Evolutionary conservation across 2,329 filamentous ascomycete species (phyloP).

Genomic region (Neofusicoccum laricinum): DNA sequence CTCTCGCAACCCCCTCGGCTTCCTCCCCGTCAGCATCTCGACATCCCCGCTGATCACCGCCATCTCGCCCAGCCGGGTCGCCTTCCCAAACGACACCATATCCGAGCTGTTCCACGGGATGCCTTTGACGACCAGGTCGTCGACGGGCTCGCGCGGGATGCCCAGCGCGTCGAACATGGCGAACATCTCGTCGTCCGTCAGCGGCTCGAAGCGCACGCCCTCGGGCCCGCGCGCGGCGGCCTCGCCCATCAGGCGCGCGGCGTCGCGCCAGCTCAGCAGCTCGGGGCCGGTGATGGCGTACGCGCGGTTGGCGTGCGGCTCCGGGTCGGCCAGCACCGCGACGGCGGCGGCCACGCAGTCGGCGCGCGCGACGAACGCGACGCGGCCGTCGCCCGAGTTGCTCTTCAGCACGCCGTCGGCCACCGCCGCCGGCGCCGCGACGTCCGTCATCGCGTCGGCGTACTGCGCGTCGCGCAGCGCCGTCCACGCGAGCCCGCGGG

Average conservation of each 20-base stretch:
- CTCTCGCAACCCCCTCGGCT: background rate
- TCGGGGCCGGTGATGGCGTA: constrained; percentile 13
- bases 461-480: constrained; percentile 14
- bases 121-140: background rate
- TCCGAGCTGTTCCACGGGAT: background rate
- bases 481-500: background rate
- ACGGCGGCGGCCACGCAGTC: constrained; percentile 10
- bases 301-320: background rate
- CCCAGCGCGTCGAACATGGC: background rate
- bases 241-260: background rate
- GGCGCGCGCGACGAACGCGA: constrained; percentile 4
- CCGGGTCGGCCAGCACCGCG: background rate
- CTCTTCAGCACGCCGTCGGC: background rate
- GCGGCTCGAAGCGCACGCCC: background rate
- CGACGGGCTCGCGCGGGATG: background rate
- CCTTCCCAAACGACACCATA: constrained; percentile 8
- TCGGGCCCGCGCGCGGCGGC: background rate
- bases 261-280: constrained; percentile 6
- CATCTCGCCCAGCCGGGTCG: constrained; percentile 12
- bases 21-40: background rate
- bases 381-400: background rate
- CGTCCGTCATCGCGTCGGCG: constrained; percentile 7
- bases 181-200: background rate
- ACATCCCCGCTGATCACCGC: background rate
- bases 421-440: background rate